Evolutionary conservation across 169 alveolate species (phyloP).

Genomic region (Ichthyophthirius multifiliis): DNA sequence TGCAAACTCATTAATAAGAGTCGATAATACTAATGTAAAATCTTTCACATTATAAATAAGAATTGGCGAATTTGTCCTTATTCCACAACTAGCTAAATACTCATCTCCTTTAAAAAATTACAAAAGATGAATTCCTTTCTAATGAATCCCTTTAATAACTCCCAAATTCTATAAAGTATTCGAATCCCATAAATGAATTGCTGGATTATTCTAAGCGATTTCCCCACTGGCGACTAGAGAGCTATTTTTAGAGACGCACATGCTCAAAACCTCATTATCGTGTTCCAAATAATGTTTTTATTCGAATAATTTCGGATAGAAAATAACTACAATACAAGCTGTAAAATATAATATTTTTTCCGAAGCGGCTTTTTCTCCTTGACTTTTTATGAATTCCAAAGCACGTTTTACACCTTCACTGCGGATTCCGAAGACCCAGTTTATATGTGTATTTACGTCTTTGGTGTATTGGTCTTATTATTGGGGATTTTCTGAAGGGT

Average conservation of each 20-base stretch:
- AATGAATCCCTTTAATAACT: slow-evolving; percentile 61
- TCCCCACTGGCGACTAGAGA: slow-evolving; percentile 79
- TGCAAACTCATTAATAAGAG: slow-evolving; percentile 31
- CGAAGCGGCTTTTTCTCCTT: neutral
- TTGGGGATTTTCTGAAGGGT: neutral
- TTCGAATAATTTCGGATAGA: slow-evolving; percentile 59
- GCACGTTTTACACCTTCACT: slow-evolving; percentile 52
- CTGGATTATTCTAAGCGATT: slow-evolving; percentile 62
- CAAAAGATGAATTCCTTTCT: slow-evolving; percentile 56
- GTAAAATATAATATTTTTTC: slow-evolving; percentile 72
- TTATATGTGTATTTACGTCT: slow-evolving; percentile 38
- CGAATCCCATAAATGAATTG: slow-evolving; percentile 78
- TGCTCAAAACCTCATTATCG: slow-evolving; percentile 65
- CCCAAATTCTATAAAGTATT: slow-evolving; percentile 66
- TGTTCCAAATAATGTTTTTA: slow-evolving; percentile 79
- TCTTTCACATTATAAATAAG: slow-evolving; percentile 43
- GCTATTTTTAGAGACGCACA: slow-evolving; percentile 61
- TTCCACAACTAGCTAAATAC: slow-evolving; percentile 76
- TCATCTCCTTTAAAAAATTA: slow-evolving; percentile 74
- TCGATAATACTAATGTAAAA: slow-evolving; percentile 25
- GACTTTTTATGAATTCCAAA: slow-evolving; percentile 28
- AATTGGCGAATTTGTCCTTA: slow-evolving; percentile 47
- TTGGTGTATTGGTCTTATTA: neutral
- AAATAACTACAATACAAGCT: slow-evolving; percentile 68
- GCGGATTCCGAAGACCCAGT: slow-evolving; percentile 86